phyloP scores from a whole-genome alignment of 345 rosid genomes.

The Salix dunnii region DNA sequence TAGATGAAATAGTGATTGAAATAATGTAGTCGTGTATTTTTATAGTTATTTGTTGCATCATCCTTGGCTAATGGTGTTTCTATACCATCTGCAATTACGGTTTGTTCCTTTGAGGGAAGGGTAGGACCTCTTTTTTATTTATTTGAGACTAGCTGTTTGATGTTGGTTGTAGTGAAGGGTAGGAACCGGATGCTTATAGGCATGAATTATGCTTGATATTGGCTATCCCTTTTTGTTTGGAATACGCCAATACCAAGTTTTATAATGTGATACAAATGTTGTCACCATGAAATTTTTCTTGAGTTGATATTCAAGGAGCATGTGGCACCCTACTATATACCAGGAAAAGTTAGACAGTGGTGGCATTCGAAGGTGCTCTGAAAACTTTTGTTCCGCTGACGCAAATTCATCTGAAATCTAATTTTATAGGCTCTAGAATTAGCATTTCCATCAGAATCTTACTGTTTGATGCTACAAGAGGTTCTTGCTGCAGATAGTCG shows the following conservation, averaged over 20 bases:
- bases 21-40: not conserved
- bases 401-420: not conserved
- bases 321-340: not conserved
- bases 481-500: not conserved
- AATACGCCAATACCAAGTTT: not conserved
- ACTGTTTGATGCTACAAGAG: not conserved
- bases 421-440: not conserved
- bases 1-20: too few relatives aligned
- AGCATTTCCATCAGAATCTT: not conserved
- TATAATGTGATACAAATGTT: not conserved
- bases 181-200: not conserved
- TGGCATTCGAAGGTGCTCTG: not conserved
- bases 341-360: not conserved
- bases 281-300: not conserved
- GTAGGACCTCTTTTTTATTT: too few relatives aligned
- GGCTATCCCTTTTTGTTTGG: not conserved
- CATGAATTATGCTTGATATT: not conserved
- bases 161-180: not conserved
- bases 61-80: not conserved
- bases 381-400: not conserved
- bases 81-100: not conserved
- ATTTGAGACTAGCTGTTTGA: not conserved
- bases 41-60: not conserved
- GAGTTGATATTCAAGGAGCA: not conserved
- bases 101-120: not conserved